Evolutionary conservation across 495 filamentous ascomycete genomes (phyloP).

Genomic region (Parathielavia appendiculata): DNA sequence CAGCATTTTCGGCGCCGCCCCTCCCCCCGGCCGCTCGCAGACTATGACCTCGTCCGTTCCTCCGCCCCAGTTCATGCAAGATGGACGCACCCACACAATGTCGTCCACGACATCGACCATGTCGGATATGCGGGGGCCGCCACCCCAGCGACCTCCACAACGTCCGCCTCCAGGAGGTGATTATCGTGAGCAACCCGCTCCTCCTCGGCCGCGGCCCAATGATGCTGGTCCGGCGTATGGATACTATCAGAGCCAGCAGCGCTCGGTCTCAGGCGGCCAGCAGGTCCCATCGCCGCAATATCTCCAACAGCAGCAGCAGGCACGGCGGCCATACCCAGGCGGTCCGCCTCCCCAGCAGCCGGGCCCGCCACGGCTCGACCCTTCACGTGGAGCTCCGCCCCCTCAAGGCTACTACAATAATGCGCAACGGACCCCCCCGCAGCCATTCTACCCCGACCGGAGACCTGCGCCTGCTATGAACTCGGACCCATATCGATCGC

Average conservation of each 20-base stretch:
- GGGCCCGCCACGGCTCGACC: constrained; percentile 13
- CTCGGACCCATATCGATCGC: constrained; percentile 78
- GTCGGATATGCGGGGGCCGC: constrained; percentile 48
- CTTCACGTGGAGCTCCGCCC: constrained; percentile 31
- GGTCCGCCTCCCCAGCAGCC: constrained; percentile 17
- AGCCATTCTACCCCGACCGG: constrained; percentile 49
- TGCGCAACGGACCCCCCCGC: constrained; percentile 49
- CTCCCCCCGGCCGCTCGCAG: constrained; percentile 80
- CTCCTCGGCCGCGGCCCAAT: constrained; percentile 37
- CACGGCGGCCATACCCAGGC: constrained; percentile 54
- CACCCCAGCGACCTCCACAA: constrained; percentile 60
- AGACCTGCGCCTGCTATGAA: constrained; percentile 67
- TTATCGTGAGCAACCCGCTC: constrained; percentile 32
- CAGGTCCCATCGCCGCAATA: constrained; percentile 38
- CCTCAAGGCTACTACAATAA: constrained; percentile 52
- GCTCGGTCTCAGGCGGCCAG: constrained; percentile 43
- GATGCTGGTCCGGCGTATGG: constrained; percentile 47
- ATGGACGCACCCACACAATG: constrained; percentile 82
- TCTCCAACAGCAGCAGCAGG: constrained; percentile 36
- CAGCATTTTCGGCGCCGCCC: constrained; percentile 88
- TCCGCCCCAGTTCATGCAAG: constrained; percentile 40
- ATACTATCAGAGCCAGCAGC: constrained; percentile 50
- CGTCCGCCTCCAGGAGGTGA: constrained; percentile 54
- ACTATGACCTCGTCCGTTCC: constrained; percentile 70
- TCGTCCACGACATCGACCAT: constrained; percentile 73